Evolutionary conservation across 768 basidiomycete genomes (phyloP), one percentile per base, ranked within the genome.

Genomic region (Xanthoconium stramineum): DNA sequence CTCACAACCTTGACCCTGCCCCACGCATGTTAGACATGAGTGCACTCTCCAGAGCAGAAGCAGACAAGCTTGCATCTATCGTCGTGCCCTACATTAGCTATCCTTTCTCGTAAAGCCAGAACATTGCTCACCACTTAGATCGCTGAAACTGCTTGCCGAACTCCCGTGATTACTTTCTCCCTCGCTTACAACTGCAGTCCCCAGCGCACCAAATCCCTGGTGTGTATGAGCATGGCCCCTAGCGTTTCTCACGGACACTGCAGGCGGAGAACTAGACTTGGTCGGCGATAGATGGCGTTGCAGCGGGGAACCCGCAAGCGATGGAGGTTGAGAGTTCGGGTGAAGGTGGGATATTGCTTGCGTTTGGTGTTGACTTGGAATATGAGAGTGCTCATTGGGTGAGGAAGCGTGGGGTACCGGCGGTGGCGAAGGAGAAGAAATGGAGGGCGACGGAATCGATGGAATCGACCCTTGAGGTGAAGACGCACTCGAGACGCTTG

Each of bases 131-230:
- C 91, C 91, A 63, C 91, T 94, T 43, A 93, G 65, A 65, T 94
- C 91, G 65, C 91, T 93, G 63, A 93, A 91, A 69, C 91, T 84
- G 8, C 90, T 91, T 0, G 89, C 82, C 42, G 85, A 83, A 24
- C 89, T 91, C 3, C 84, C 83, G 48, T 86, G 80, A 59, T 76
- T 83, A 61, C 87, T 88, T 43, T 78, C 78, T 52, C 81, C 78
- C 53, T 86, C 83, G 61, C 81, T 82, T 37, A 70, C 65, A 40
- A 69, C 73, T 36, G 76, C 63, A 42, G 74, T 54, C 70, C 77
- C 49, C 74, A 74, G 52, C 76, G 63, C 67, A n/a, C 66, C 58
- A 33, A 79, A 74, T 29, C 76, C 74, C 62, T 82, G 78, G 19
- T 79, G 76, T 50, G 75, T 70, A 56, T 82, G 78, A 9, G 74